A percentile compares a stretch with the other conserved stretches of the same genome.
phyloP scores from a whole-genome alignment of 192 early-diverging fungal genomes.

The Entomortierella parvispora region DNA sequence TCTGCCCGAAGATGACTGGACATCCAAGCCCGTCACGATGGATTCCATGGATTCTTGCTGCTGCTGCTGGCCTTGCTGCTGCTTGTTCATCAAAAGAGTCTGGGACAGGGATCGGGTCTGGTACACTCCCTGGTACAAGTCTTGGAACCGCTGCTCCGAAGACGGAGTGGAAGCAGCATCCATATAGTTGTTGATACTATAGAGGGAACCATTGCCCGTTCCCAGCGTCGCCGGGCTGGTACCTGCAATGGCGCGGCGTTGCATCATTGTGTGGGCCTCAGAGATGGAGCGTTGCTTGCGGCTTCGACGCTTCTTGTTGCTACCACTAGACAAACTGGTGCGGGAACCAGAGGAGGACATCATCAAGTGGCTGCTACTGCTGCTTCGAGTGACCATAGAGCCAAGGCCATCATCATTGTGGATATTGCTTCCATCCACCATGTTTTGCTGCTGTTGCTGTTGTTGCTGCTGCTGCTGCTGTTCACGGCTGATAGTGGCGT shows the following conservation, averaged over 20 bases:
- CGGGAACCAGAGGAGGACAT: neutral
- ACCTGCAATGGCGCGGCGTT: slow-evolving; percentile 1
- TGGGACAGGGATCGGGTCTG: slow-evolving; percentile 8
- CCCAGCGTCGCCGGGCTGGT: neutral
- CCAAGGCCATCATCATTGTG: neutral
- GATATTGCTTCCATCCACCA: neutral
- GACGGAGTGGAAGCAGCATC: neutral
- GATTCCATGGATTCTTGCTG: neutral
- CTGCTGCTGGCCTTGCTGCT: neutral
- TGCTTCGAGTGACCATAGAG: slow-evolving; percentile 7
- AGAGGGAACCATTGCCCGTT: neutral
- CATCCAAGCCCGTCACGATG: slow-evolving; percentile 2
- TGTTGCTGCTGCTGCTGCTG: neutral
- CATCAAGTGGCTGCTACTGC: neutral
- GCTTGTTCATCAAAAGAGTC: slow-evolving; percentile 3
- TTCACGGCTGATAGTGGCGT: neutral
- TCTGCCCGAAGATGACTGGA: neutral
- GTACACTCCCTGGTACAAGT: slow-evolving; percentile 10
- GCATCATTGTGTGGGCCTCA: neutral
- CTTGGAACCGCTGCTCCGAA: slow-evolving; percentile 2
- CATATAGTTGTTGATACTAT: neutral
- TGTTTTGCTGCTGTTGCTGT: neutral
- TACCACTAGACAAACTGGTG: no score
- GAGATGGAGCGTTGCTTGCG: slow-evolving; percentile 7
- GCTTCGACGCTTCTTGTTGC: slow-evolving; percentile 10